Percentiles rank a stretch among this genome's conserved stretches.
Evolutionary conservation across 441 rosid species (phyloP).

Genomic region (Adansonia gregorii): DNA sequence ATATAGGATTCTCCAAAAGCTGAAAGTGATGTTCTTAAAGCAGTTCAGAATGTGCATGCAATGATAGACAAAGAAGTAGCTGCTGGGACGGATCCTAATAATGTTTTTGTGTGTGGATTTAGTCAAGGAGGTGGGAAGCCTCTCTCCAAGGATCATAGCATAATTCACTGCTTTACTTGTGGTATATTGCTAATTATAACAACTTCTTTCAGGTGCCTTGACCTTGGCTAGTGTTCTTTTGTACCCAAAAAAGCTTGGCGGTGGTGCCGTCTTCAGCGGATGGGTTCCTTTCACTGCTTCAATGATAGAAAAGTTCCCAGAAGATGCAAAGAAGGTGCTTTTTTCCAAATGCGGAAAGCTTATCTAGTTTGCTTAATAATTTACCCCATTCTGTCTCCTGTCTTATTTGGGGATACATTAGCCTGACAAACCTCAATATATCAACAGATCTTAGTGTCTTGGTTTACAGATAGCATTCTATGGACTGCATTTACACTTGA

Average conservation of each 20-base stretch:
- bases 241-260: constrained; percentile 79
- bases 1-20: constrained; percentile 69
- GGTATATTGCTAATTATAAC: constrained; percentile 18
- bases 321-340: constrained; percentile 66
- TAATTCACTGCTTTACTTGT: constrained; percentile 14
- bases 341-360: background rate
- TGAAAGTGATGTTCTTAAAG: constrained; percentile 66
- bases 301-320: constrained; percentile 44
- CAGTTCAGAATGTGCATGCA: constrained; percentile 70
- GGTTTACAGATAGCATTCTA: background rate
- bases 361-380: constrained; percentile 18
- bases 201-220: constrained; percentile 66
- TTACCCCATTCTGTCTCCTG: background rate
- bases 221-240: constrained; percentile 77
- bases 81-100: constrained; percentile 61
- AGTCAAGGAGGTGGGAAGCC: constrained; percentile 82
- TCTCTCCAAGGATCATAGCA: constrained; percentile 12
- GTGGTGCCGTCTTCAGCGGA: constrained; percentile 82
- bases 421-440: background rate
- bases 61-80: constrained; percentile 75
- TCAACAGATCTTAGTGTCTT: background rate
- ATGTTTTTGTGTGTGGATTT: constrained; percentile 80
- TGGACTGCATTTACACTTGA: background rate
- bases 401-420: background rate
- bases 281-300: constrained; percentile 86